Evolutionary conservation across 306 rosid species (phyloP), one percentile per base, ranked within the genome.

Genomic region (Trichosanthes truncata): DNA sequence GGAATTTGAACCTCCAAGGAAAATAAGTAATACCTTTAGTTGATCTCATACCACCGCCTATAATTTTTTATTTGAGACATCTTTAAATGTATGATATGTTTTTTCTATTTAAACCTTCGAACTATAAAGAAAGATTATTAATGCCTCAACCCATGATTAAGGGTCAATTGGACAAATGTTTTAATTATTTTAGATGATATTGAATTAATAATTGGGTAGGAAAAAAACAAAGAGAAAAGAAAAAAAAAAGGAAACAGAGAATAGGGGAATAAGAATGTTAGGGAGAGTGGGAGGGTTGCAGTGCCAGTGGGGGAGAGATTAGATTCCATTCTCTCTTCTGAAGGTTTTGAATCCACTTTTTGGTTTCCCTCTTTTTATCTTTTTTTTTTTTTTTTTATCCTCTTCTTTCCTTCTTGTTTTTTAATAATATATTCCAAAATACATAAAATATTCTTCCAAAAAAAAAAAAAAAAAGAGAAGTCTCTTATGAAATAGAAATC

Each of bases 301-400:
- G 81, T 43, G 80, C 13, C 0, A 82, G 82, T 63, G 83, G 85
- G 78, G 83, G 80, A 80, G 74, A 83, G 78, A 82, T 85, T 48
- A 77, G 90, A 95, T 95, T 89, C 98, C 92, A 92, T 91, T 78
- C 97, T 89, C 90, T 73, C 91, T 81, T 71, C 48, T 60, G 17
- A 92, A 88, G 98, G 38, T 72, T 82, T 83, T 49, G 38, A 63
- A 72, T 74, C 56, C 61, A 15, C 77, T 72, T 72, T 71, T 86
- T 89, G 69, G 8, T 6, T 74, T n/a, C n/a, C n/a, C n/a, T n/a
- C n/a, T n/a, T n/a, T n/a, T n/a, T n/a, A n/a, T n/a, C n/a, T n/a
- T 40, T 9, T 9, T 14, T 9, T 7, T 36, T 26, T 80, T 84
- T 78, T 29, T 80, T 43, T 46, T 83, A 77, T 88, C 87, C 81